Evolutionary conservation across 2,329 filamentous ascomycete species (phyloP), one percentile per base, ranked within the genome.

Genomic region (Cryphonectria nitschkei): DNA sequence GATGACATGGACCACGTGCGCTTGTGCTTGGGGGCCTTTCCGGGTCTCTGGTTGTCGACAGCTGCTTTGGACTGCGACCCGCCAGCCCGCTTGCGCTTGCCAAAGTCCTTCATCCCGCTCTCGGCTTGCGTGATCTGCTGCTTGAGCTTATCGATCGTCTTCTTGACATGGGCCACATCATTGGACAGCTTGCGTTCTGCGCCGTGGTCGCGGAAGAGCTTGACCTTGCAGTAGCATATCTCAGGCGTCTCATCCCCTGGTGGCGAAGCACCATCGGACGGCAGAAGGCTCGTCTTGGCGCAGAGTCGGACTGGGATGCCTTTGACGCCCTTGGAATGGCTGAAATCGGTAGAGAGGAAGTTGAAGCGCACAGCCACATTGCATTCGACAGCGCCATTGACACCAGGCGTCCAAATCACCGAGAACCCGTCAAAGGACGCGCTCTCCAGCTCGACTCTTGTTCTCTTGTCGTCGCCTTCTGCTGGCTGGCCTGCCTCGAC

Each of bases 271-370:
- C 54, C 66, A 37, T 86, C 86, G 22, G 85, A 81, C 0, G 86
- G 82, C 1, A 95, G 72, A 14, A 90, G 81, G 74, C 92, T 92
- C 0, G 96, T 98, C 81, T 98, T 98, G 19, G 95, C 90, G 80
- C 95, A 98, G 0, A 98, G 87, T 69, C 96, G 87, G 5, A 99
- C 95, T 0, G 96, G 95, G 74, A 98, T 98, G 50, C 96, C 96
- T 81, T 98, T 99, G 65, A 99, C 96, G 62, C 96, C 96, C 79
- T 99, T 99, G 13, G 96, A 98, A 78, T 98, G 96, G 80, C 95
- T 98, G 79, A 98, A 99, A 79, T 99, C 96, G 11, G 96, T 99
- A 0, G 96, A 99, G 0, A 99, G 85, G 78, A 99, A 99, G 82
- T 99, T 99, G 86, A 98, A 99, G 62, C 96, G 93, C 16, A 98